Percentiles rank a stretch among this genome's conserved stretches.
phyloP scores from a whole-genome alignment of 192 early-diverging fungal species.

The Umbelopsis sp. region DNA sequence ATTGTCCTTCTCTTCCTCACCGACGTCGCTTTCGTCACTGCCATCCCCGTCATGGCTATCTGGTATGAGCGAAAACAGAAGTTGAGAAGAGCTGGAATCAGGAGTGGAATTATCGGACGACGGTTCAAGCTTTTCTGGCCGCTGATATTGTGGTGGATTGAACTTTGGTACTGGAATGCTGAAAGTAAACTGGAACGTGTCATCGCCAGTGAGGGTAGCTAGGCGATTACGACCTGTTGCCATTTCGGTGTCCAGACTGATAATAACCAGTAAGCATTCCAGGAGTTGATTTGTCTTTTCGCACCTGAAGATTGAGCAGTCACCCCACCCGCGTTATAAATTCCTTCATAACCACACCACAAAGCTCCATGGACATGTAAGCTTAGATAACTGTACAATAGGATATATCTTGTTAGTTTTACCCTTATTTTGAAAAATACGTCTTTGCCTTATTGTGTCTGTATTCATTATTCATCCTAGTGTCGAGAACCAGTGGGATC shows the following conservation, averaged over 20 bases:
- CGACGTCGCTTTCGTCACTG: background rate
- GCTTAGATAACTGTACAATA: too few species aligned
- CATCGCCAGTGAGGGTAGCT: background rate
- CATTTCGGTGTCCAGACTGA: background rate
- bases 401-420: too few species aligned
- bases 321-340: background rate
- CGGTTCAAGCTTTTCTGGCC: background rate
- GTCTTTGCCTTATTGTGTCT: too few species aligned
- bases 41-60: constrained; percentile 1
- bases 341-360: too few species aligned
- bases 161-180: constrained; percentile 7
- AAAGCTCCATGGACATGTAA: too few species aligned
- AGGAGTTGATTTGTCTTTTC: background rate
- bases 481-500: too few species aligned
- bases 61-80: constrained; percentile 4
- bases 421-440: too few species aligned
- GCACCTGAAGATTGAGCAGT: background rate
- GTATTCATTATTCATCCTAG: too few species aligned
- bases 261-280: background rate
- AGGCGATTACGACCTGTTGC: background rate
- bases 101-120: constrained; percentile 10
- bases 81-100: background rate
- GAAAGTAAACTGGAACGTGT: constrained; percentile 10
- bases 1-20: background rate
- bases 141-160: background rate